phyloP scores from a whole-genome alignment of 345 rosid genomes.

The Salix dunnii region DNA sequence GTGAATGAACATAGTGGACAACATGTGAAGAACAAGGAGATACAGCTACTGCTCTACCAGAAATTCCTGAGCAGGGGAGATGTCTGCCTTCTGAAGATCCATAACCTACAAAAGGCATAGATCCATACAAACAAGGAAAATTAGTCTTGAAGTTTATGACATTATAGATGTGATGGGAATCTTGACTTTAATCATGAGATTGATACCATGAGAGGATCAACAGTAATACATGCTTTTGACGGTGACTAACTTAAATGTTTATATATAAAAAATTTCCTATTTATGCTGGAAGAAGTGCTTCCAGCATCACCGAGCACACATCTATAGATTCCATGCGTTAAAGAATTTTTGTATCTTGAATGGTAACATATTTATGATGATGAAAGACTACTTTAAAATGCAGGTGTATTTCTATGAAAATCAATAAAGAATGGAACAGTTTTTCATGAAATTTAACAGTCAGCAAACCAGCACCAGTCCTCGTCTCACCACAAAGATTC shows the following conservation, averaged over 20 bases:
- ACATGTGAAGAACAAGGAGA: slow-evolving; percentile 35
- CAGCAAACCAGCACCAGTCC: neutral
- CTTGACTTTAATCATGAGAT: neutral
- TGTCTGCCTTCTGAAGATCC: slow-evolving; percentile 44
- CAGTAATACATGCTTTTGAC: neutral
- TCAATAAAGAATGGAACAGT: neutral
- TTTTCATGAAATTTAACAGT: neutral
- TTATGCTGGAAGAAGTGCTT: neutral
- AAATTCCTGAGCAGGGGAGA: slow-evolving; percentile 45
- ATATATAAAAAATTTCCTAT: neutral
- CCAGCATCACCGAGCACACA: neutral
- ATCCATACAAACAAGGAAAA: neutral
- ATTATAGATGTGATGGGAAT: neutral
- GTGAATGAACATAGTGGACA: slow-evolving; percentile 25
- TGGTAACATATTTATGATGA: neutral
- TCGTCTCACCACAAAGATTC: neutral
- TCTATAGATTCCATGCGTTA: neutral
- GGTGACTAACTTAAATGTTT: neutral
- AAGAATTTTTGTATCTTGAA: neutral
- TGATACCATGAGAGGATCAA: neutral
- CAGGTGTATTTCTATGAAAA: neutral
- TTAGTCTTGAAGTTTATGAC: neutral
- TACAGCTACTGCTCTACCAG: slow-evolving; percentile 37
- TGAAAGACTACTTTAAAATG: neutral
- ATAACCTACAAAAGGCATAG: slow-evolving; percentile 41